Evolutionary conservation across 768 basidiomycete genomes (phyloP), one percentile per base, ranked within the genome.

Genomic region (Peribolospora baueri): DNA sequence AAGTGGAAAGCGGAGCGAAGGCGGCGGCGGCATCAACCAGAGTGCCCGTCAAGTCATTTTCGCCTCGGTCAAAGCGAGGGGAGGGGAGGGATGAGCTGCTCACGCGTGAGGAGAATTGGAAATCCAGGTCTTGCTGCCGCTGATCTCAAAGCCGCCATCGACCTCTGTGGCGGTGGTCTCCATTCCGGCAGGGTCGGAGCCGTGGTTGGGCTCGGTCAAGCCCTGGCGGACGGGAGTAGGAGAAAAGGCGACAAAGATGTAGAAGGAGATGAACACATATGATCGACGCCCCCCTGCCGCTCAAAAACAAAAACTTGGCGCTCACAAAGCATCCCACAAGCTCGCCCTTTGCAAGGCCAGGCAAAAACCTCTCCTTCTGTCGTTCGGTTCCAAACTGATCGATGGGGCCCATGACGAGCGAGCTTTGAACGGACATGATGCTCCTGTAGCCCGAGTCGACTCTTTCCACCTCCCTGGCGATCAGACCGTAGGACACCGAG

Each of bases 91-190:
- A 25, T 25, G 25, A 25, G 25, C 25, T 25, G 25, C 25, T 25
- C 25, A 25, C 25, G 25, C 25, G 25, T 25, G 25, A 25, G 63
- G 63, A 8, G 59, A 56, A 64, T 93, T 93, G 10, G 86, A 77
- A 64, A 97, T 97, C 91, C 91, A 97, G 0, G 87, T 97, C 72
- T 97, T 97, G 68, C 82, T 82, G 52, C 91, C 91, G 59, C 78
- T 82, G 53, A 97, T 64, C 37, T 83, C 68, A 67, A 80, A 95
- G 4, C 86, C 85, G 54, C 81, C 81, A 5, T 67, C 65, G 0
- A 73, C 72, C 66, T 93, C 85, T 58, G 77, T 77, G 8, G 87
- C 91, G 38, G 75, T 80, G 1, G 91, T 93, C 63, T 90, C 84
- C 91, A 97, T 95, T n/a, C 81, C 79, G n/a, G 80, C 81, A 11